These are phyloP conservation scores for Mycena albidolilacea DNA, from an alignment of 768 basidiomycete species.

Conservation along the genomic window DNA sequence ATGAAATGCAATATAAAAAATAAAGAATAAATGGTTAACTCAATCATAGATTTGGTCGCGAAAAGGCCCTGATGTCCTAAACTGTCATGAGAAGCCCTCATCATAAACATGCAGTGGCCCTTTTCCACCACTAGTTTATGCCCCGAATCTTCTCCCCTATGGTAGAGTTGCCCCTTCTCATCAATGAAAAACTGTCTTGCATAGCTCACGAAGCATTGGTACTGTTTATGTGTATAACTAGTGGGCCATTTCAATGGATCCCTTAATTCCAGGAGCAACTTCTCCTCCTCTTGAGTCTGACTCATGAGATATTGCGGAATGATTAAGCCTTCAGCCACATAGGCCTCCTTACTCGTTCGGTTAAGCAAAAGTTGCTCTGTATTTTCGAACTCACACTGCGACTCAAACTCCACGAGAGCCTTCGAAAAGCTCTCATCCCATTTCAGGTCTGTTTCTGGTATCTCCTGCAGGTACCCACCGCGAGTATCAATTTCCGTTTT, in stretches of 20 bases:
- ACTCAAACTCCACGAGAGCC: not conserved
- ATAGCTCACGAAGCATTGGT: slow-evolving; percentile 8
- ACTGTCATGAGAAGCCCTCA: slow-evolving; percentile 42
- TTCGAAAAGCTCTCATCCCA: too few species aligned
- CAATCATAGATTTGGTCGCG: slow-evolving; percentile 36
- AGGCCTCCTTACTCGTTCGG: not conserved
- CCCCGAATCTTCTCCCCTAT: not conserved
- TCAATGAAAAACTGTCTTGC: slow-evolving; percentile 39
- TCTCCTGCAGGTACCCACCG: slow-evolving; percentile 8
- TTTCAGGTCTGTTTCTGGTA: not conserved
- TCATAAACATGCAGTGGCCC: slow-evolving; percentile 41
- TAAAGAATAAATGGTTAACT: too few species aligned
- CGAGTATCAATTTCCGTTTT: slow-evolving; percentile 2
- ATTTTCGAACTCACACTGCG: not conserved
- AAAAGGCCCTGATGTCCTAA: slow-evolving; percentile 46
- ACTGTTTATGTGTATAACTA: slow-evolving; percentile 21
- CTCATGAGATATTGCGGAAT: not conserved
- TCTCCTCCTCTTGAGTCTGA: not conserved
- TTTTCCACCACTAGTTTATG: slow-evolving; percentile 43
- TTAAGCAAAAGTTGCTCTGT: too few species aligned
- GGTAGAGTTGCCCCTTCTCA: slow-evolving; percentile 36
- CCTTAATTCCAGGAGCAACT: not conserved
- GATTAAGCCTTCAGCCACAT: not conserved
- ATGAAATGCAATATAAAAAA: too few species aligned
- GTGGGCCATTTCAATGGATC: slow-evolving; percentile 10